Percentiles rank a stretch among this genome's conserved stretches.
Conservation (phyloP, 1,284 basidiomycete species). For the Rhodotorula sp. region DNA sequence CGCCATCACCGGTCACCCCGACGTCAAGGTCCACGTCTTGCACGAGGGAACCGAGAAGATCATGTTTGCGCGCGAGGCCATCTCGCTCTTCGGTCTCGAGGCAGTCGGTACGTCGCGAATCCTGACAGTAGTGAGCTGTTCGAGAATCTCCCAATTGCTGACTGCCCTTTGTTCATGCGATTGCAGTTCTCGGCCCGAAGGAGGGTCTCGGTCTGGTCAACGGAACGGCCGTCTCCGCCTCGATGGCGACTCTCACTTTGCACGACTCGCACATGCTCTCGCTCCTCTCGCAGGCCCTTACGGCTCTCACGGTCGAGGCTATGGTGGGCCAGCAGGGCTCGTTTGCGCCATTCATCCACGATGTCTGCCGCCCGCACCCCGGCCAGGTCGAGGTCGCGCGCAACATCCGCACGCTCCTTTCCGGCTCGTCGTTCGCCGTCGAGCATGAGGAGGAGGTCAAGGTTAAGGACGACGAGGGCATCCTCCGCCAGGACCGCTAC, state of each 20-base stretch:
- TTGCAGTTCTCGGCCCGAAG: slow-evolving; percentile 53
- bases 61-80: slow-evolving; percentile 57
- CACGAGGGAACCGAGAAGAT: slow-evolving; percentile 33
- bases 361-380: slow-evolving; percentile 76
- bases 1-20: slow-evolving; percentile 71
- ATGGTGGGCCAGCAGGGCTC: slow-evolving; percentile 66
- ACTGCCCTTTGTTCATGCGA: too few relatives aligned
- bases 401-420: slow-evolving; percentile 63
- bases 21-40: slow-evolving; percentile 61
- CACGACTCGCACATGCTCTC: slow-evolving; percentile 72
- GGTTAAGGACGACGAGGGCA: slow-evolving; percentile 68
- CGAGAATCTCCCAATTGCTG: too few relatives aligned
- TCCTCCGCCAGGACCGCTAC: slow-evolving; percentile 74
- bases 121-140: too few relatives aligned
- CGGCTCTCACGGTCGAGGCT: slow-evolving; percentile 81
- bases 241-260: slow-evolving; percentile 57
- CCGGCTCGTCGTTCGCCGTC: slow-evolving; percentile 68
- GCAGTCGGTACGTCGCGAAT: slow-evolving; percentile 58
- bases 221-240: slow-evolving; percentile 75
- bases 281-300: slow-evolving; percentile 71
- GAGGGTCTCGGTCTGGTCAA: slow-evolving; percentile 66
- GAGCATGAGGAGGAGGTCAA: slow-evolving; percentile 64
- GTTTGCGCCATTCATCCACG: slow-evolving; percentile 78
- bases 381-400: slow-evolving; percentile 77
- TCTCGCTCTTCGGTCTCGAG: slow-evolving; percentile 64